Conservation (phyloP, 176 grass and related monocot genomes). For the Rhipidocladum racemiflorum region DNA sequence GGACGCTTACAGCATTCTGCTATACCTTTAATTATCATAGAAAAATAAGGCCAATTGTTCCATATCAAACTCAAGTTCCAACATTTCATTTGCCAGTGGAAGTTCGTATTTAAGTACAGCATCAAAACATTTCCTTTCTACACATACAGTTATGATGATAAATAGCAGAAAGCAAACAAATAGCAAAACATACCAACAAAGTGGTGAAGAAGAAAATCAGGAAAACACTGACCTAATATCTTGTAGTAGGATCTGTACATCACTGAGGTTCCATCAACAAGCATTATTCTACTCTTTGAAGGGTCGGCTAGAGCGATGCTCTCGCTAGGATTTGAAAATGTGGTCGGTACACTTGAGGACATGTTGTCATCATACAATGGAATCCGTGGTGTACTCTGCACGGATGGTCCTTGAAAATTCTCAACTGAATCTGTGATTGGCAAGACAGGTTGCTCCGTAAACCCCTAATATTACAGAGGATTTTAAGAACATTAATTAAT, state of each 20-base stretch:
- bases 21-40: background rate
- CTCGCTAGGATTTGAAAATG: conserved; percentile 19
- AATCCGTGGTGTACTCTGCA: conserved; percentile 30
- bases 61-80: background rate
- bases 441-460: conserved; percentile 36
- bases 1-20: background rate
- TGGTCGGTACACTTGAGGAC: conserved; percentile 25
- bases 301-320: conserved; percentile 27
- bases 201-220: background rate
- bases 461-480: conserved; percentile 25
- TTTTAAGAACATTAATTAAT: background rate
- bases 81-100: background rate
- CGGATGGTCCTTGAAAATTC: conserved; percentile 40
- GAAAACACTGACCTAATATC: conserved; percentile 67
- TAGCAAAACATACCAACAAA: background rate
- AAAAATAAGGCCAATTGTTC: conserved; percentile 17
- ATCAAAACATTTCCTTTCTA: background rate
- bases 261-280: conserved; percentile 84
- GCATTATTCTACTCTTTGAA: conserved; percentile 77
- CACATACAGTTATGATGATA: background rate
- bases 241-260: conserved; percentile 99
- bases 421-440: conserved; percentile 31
- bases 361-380: conserved; percentile 38
- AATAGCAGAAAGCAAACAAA: background rate
- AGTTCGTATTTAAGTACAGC: background rate